phyloP scores from a whole-genome alignment of 2,329 filamentous ascomycete genomes.

The Exophiala aquamarina region DNA sequence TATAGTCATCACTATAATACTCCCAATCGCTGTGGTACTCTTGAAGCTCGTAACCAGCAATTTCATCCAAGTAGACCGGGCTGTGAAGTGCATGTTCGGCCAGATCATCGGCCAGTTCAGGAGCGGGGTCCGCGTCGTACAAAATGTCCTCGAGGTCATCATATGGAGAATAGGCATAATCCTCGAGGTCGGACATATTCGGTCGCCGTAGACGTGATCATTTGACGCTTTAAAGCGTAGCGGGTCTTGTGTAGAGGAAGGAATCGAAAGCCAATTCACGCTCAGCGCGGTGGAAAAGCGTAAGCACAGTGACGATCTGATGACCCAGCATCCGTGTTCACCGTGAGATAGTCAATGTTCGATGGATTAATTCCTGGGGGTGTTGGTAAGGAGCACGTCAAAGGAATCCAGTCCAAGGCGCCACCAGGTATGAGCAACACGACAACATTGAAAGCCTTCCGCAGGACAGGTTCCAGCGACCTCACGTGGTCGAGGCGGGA shows the following conservation, averaged over 20 bases:
- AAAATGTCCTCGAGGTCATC: slow-evolving; percentile 28
- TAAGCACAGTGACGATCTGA: too few species aligned
- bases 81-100: slow-evolving; percentile 42
- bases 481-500: too few species aligned
- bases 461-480: too few species aligned
- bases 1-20: slow-evolving; percentile 46
- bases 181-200: slow-evolving; percentile 27
- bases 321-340: too few species aligned
- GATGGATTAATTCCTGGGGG: too few species aligned
- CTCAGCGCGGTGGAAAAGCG: too few species aligned
- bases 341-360: too few species aligned
- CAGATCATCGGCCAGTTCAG: slow-evolving; percentile 38
- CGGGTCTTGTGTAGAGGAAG: not conserved
- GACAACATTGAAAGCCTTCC: too few species aligned
- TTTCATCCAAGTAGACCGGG: slow-evolving; percentile 40
- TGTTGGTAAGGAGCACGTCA: too few species aligned
- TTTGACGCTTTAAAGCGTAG: not conserved
- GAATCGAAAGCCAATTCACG: too few species aligned
- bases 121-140: slow-evolving; percentile 26
- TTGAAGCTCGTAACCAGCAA: slow-evolving; percentile 36
- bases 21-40: slow-evolving; percentile 47
- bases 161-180: slow-evolving; percentile 26
- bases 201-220: slow-evolving; percentile 2
- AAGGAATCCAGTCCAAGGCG: too few species aligned
- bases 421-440: too few species aligned